phyloP scores from a whole-genome alignment of 345 rosid species.

The Clausena lansium region DNA sequence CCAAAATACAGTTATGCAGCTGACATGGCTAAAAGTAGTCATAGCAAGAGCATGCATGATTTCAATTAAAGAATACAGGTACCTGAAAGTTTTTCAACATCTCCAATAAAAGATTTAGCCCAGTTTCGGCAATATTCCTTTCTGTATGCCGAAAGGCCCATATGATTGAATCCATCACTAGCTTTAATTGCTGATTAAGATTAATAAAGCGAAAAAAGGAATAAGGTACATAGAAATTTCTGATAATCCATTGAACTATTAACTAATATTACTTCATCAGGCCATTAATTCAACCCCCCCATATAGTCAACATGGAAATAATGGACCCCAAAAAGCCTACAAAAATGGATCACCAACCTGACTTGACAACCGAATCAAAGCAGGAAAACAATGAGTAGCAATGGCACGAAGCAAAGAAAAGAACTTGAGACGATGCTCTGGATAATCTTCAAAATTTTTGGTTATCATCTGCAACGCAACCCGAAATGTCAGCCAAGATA shows the following conservation, averaged over 20 bases:
- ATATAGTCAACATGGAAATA: background rate
- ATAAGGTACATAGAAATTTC: background rate
- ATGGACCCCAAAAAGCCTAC: slow-evolving; percentile 1
- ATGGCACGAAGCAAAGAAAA: slow-evolving; percentile 97
- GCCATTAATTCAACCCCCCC: background rate
- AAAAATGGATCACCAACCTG: slow-evolving; percentile 55
- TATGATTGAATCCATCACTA: slow-evolving; percentile 97
- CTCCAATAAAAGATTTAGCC: slow-evolving; percentile 84
- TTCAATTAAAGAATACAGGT: background rate
- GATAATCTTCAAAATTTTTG: slow-evolving; percentile 96
- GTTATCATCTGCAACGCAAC: slow-evolving; percentile 82
- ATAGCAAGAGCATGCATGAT: background rate
- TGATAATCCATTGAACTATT: background rate
- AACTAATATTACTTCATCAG: background rate
- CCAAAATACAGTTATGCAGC: slow-evolving; percentile 25
- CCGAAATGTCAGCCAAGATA: slow-evolving; percentile 10
- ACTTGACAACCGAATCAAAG: slow-evolving; percentile 85
- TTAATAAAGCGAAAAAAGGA: slow-evolving; percentile 11
- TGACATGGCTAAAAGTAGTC: background rate
- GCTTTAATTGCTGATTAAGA: slow-evolving; percentile 78
- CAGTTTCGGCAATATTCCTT: slow-evolving; percentile 98
- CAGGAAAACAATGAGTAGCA: slow-evolving; percentile 91
- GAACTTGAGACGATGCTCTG: slow-evolving; percentile 98
- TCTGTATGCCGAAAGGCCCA: slow-evolving; percentile 99
- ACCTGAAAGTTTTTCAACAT: slow-evolving; percentile 97